phyloP scores from a whole-genome alignment of 345 rosid species.

The Dimocarpus longan region DNA sequence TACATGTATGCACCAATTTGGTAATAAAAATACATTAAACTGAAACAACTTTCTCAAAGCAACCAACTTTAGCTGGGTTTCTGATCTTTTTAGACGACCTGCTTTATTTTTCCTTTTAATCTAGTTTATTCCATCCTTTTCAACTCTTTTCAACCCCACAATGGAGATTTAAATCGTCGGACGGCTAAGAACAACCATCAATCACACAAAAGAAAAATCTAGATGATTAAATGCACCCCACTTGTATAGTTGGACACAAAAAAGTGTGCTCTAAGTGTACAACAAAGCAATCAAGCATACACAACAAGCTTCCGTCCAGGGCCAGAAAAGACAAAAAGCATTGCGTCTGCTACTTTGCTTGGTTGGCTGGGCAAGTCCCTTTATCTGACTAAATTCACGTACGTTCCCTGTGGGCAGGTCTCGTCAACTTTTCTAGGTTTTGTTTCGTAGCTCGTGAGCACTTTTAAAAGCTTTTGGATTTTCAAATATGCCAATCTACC shows the following conservation, averaged over 20 bases:
- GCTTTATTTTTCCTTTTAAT: neutral
- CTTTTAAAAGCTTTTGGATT: neutral
- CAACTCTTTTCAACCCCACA: neutral
- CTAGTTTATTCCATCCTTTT: neutral
- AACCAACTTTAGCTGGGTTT: neutral
- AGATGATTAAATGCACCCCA: no score
- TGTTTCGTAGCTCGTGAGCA: neutral
- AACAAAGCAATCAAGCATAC: neutral
- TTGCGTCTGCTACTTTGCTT: slow-evolving; percentile 15
- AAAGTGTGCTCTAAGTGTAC: no score
- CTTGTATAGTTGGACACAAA: no score
- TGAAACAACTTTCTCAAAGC: neutral
- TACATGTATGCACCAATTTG: no score
- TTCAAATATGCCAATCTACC: neutral
- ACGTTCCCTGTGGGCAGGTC: neutral
- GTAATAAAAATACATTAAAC: neutral
- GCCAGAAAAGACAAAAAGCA: neutral
- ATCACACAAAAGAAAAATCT: neutral
- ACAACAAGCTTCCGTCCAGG: neutral
- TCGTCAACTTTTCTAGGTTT: neutral
- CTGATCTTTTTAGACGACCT: neutral
- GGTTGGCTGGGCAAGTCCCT: slow-evolving; percentile 11
- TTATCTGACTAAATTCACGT: neutral
- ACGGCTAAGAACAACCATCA: neutral
- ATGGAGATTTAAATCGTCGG: neutral